These are phyloP conservation scores for Filobasidium wieringae DNA, from an alignment of 768 basidiomycete species.

Conservation along the genomic window DNA sequence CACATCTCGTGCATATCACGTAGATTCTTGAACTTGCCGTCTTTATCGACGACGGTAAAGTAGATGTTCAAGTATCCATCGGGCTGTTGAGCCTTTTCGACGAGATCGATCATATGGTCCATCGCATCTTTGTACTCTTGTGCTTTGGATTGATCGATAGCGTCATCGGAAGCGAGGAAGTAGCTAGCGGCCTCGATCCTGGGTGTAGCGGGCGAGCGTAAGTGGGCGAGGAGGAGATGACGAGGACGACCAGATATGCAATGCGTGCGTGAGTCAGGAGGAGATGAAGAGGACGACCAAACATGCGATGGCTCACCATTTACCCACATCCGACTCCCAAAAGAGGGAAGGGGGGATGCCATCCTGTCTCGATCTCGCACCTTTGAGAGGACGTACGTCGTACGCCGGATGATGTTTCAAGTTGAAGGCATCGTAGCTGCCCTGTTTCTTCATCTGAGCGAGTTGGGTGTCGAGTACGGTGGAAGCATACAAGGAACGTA, in stretches of 20 bases:
- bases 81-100: slow-evolving; percentile 24
- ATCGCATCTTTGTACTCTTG: slow-evolving; percentile 14
- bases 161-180: slow-evolving; percentile 16
- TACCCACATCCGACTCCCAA: slow-evolving; percentile 26
- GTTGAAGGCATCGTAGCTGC: slow-evolving; percentile 23
- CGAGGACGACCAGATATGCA: too few species aligned
- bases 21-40: slow-evolving; percentile 22
- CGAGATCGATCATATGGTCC: slow-evolving; percentile 21
- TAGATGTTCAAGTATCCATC: slow-evolving; percentile 26
- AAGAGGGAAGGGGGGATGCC: slow-evolving; percentile 21
- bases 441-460: slow-evolving; percentile 22
- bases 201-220: neutral
- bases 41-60: slow-evolving; percentile 21
- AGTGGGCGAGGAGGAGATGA: neutral
- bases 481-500: slow-evolving; percentile 16
- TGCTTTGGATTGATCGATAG: too few species aligned
- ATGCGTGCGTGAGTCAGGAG: neutral
- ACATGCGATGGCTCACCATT: slow-evolving; percentile 16
- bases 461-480: slow-evolving; percentile 25
- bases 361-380: slow-evolving; percentile 9
- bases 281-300: neutral
- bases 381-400: slow-evolving; percentile 14
- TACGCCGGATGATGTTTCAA: slow-evolving; percentile 22
- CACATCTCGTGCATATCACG: slow-evolving; percentile 26
- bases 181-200: slow-evolving; percentile 25